Evolutionary conservation across 2,329 filamentous ascomycete genomes (phyloP).

Genomic region (Calonectria leucothoes): DNA sequence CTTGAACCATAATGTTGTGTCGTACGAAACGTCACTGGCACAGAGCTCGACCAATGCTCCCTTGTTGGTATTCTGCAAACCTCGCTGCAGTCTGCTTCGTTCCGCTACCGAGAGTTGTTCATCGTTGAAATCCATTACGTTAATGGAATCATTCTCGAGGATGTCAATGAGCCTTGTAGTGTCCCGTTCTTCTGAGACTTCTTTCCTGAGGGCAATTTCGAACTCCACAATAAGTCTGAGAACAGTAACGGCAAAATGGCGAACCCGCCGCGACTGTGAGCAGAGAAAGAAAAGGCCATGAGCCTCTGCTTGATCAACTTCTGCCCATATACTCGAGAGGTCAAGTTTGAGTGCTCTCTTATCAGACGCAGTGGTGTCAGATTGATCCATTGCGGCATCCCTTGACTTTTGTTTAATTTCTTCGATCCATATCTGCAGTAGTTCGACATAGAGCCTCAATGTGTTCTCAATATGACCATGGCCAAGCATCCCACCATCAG

Average conservation of each 20-base stretch:
- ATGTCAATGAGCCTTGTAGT: slow-evolving; percentile 87
- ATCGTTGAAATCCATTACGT: slow-evolving; percentile 92
- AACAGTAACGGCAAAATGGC: slow-evolving; percentile 91
- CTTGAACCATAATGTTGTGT: slow-evolving; percentile 96
- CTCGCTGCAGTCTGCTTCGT: slow-evolving; percentile 89
- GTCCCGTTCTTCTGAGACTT: slow-evolving; percentile 67
- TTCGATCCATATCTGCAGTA: slow-evolving; percentile 97
- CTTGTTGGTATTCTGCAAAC: slow-evolving; percentile 84
- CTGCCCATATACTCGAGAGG: slow-evolving; percentile 87
- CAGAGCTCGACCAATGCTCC: slow-evolving; percentile 93
- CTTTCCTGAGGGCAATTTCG: slow-evolving; percentile 85
- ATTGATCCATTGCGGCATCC: slow-evolving; percentile 74
- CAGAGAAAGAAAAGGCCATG: slow-evolving; percentile 98
- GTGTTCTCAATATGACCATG: slow-evolving; percentile 96
- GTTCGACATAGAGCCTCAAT: slow-evolving; percentile 89
- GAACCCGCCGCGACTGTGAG: slow-evolving; percentile 91
- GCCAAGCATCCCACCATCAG: slow-evolving; percentile 95
- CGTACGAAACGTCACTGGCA: slow-evolving; percentile 94
- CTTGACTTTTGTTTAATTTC: slow-evolving; percentile 90
- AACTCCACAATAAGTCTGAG: slow-evolving; percentile 94
- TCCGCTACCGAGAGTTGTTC: slow-evolving; percentile 93
- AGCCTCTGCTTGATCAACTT: slow-evolving; percentile 96
- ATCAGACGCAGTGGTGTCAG: slow-evolving; percentile 72
- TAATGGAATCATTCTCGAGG: slow-evolving; percentile 87
- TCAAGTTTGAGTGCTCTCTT: slow-evolving; percentile 84